phyloP scores from a whole-genome alignment of 2,329 filamentous ascomycete species.

The Pyrenophora tritici-repentis region DNA sequence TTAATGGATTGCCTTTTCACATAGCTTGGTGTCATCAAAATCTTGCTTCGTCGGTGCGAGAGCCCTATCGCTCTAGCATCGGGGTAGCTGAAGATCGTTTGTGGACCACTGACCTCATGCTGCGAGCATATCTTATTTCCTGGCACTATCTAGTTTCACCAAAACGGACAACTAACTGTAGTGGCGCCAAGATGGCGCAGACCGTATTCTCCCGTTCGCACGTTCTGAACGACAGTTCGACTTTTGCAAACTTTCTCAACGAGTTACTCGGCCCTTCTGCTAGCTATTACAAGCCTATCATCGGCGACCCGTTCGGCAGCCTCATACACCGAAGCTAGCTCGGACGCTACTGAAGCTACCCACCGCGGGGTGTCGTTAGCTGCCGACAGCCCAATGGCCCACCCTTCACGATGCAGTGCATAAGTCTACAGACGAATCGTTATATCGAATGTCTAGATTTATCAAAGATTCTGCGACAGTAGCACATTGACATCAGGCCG shows the following conservation, averaged over 20 bases:
- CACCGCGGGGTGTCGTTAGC: constrained; percentile 8
- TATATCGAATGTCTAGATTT: too few relatives aligned
- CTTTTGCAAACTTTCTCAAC: constrained; percentile 3
- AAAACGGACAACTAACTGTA: neutral
- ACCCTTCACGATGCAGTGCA: neutral
- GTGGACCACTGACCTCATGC: neutral
- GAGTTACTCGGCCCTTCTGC: constrained; percentile 1
- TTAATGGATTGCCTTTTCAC: too few relatives aligned
- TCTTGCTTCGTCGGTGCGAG: too few relatives aligned
- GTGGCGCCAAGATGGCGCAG: constrained; percentile 2
- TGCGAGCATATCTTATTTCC: neutral
- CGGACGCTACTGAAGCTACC: constrained; percentile 5
- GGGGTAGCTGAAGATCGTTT: neutral
- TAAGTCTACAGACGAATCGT: too few relatives aligned
- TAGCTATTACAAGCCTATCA: neutral
- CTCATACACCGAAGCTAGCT: constrained; percentile 3
- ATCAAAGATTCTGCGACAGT: too few relatives aligned
- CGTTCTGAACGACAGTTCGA: neutral
- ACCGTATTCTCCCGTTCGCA: constrained; percentile 1
- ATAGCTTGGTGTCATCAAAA: too few relatives aligned
- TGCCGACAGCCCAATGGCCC: constrained; percentile 8
- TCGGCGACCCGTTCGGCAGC: neutral
- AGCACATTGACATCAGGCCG: too few relatives aligned
- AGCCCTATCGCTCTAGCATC: too few relatives aligned
- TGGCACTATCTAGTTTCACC: neutral